phyloP scores from a whole-genome alignment of 2,329 filamentous ascomycete species.

The Hypoxylon sp. region DNA sequence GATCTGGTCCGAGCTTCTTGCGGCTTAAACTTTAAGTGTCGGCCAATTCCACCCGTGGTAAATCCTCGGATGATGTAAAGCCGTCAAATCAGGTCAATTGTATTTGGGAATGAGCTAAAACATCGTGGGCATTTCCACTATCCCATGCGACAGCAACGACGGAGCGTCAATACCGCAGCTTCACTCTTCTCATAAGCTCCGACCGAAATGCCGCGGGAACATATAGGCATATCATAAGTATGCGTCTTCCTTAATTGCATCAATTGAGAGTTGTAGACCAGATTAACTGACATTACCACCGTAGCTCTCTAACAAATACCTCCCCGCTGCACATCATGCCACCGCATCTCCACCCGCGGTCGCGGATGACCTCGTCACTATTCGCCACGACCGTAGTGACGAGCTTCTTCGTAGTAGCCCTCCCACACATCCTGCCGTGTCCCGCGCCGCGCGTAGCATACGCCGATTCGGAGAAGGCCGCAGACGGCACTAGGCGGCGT shows the following conservation, averaged over 20 bases:
- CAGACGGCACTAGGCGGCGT: conserved; percentile 43
- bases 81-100: conserved; percentile 41
- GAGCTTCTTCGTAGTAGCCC: conserved; percentile 90
- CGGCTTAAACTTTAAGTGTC: conserved; percentile 16
- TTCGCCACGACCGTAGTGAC: conserved; percentile 93
- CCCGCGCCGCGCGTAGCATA: conserved; percentile 83
- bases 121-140: conserved; percentile 7
- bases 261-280: conserved; percentile 18
- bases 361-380: conserved; percentile 91
- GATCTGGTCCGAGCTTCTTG: conserved; percentile 18
- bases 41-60: conserved; percentile 16
- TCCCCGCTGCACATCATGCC: conserved; percentile 70
- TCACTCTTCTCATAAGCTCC: conserved; percentile 13
- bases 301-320: conserved; percentile 8
- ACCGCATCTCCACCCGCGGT: conserved; percentile 92
- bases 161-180: background rate
- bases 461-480: conserved; percentile 73
- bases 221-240: conserved; percentile 32
- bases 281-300: conserved; percentile 20
- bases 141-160: conserved; percentile 11
- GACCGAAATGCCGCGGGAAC: conserved; percentile 32
- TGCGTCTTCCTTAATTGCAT: background rate
- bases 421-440: conserved; percentile 92
- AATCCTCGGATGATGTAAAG: conserved; percentile 35
- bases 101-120: conserved; percentile 32